Evolutionary conservation across 345 rosid genomes (phyloP).

Genomic region (Eucalyptus curtisii): DNA sequence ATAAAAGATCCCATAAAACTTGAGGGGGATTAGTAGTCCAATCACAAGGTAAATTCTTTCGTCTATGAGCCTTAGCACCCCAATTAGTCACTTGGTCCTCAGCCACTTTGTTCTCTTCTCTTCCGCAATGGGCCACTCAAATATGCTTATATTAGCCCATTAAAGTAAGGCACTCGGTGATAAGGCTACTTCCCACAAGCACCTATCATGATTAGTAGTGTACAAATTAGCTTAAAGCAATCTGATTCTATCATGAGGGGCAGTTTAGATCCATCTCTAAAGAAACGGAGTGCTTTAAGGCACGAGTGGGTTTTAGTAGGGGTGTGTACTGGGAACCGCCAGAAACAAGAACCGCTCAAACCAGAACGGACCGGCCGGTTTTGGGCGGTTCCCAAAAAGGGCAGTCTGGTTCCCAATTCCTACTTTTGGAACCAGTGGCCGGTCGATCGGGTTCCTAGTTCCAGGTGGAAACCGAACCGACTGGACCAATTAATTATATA

Average conservation of each 20-base stretch:
- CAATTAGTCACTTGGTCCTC: not conserved
- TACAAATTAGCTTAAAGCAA: no score
- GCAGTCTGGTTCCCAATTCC: accelerated
- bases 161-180: not conserved
- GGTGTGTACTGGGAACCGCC: no score
- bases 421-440: no score
- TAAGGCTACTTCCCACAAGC: no score
- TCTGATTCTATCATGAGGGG: no score
- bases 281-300: no score
- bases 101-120: not conserved
- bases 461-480: no score
- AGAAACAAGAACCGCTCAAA: accelerated
- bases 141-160: not conserved
- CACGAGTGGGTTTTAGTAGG: no score
- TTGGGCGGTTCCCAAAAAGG: no score
- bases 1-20: not conserved
- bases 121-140: not conserved
- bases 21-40: not conserved
- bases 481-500: accelerated
- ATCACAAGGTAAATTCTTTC: not conserved
- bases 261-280: no score
- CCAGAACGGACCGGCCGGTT: accelerated
- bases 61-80: not conserved
- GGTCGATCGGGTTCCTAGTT: accelerated
- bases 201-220: no score